Percentiles rank a stretch among this genome's conserved stretches.
Conservation (phyloP, 2,329 filamentous ascomycete genomes). For the Clarireedia monteithiana region DNA sequence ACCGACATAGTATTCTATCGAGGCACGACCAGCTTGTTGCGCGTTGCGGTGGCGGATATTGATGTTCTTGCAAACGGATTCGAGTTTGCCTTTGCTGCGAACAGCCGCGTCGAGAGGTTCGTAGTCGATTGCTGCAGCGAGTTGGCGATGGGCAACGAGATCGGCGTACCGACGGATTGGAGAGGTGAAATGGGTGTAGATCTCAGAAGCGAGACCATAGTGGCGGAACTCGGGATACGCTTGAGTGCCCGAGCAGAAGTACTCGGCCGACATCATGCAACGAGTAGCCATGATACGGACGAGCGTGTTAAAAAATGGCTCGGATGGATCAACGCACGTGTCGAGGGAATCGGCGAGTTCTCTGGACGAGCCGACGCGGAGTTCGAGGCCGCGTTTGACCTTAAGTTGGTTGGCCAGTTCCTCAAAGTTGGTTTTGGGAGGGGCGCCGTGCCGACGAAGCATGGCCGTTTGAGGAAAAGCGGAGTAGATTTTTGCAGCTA, state of each 20-base stretch:
- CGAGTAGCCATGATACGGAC: conserved; percentile 95
- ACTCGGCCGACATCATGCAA: conserved; percentile 99
- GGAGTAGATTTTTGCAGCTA: conserved; percentile 82
- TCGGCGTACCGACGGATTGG: conserved; percentile 98
- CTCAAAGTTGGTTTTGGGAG: conserved; percentile 94
- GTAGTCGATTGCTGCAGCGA: conserved; percentile 92
- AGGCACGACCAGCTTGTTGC: conserved; percentile 87
- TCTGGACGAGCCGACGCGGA: conserved; percentile 79
- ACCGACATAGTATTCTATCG: conserved; percentile 95
- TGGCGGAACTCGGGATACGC: conserved; percentile 92
- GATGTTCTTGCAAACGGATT: conserved; percentile 96
- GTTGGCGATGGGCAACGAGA: conserved; percentile 85
- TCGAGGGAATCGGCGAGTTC: conserved; percentile 93
- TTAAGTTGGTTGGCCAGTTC: conserved; percentile 86
- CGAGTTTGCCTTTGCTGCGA: conserved; percentile 75
- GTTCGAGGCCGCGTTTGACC: conserved; percentile 72
- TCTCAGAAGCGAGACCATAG: conserved; percentile 91
- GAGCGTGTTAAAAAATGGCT: conserved; percentile 98
- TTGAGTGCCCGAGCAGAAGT: conserved; percentile 92
- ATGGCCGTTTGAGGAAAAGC: conserved; percentile 94
- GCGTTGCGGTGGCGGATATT: conserved; percentile 96
- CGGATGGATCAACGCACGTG: conserved; percentile 64
- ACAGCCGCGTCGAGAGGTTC: conserved; percentile 75
- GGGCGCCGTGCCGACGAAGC: conserved; percentile 82
- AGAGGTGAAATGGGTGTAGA: conserved; percentile 98